Percentiles rank a stretch among this genome's conserved stretches.
phyloP scores from a whole-genome alignment of 768 basidiomycete species.

The Naematelia encephala region DNA sequence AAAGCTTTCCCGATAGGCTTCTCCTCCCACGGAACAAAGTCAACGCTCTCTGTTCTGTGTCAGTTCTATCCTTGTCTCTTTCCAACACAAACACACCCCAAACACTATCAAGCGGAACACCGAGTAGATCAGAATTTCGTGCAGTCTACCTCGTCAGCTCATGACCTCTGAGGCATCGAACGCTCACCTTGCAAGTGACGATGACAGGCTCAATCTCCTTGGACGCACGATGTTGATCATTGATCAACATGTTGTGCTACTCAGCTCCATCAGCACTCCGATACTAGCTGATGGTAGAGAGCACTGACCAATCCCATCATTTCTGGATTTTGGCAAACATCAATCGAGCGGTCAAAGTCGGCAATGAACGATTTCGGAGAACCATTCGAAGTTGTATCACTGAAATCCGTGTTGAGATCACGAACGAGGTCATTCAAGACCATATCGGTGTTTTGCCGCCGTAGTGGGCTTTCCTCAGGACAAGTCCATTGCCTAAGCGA shows the following conservation, averaged over 20 bases:
- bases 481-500: conserved; percentile 33
- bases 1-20: conserved; percentile 39
- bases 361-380: conserved; percentile 30
- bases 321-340: conserved; percentile 35
- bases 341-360: conserved; percentile 30
- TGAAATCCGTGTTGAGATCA: background rate
- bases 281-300: background rate
- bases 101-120: conserved; percentile 35
- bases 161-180: background rate
- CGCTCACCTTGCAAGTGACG: conserved; percentile 24
- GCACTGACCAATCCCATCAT: conserved; percentile 28
- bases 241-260: conserved; percentile 32
- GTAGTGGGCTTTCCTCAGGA: conserved; percentile 34
- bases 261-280: background rate
- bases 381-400: background rate
- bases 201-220: conserved; percentile 23
- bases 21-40: conserved; percentile 29
- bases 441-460: conserved; percentile 32
- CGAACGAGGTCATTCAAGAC: conserved; percentile 28
- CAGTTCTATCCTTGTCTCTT: background rate
- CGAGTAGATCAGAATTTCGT: conserved; percentile 35
- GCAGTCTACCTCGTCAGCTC: conserved; percentile 13
- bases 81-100: conserved; percentile 20
- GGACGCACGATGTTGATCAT: conserved; percentile 19
- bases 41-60: conserved; percentile 27